Percentiles rank a stretch among this genome's conserved stretches.
Evolutionary conservation across 2,329 filamentous ascomycete genomes (phyloP).

Genomic region (Nemania bipapillata): DNA sequence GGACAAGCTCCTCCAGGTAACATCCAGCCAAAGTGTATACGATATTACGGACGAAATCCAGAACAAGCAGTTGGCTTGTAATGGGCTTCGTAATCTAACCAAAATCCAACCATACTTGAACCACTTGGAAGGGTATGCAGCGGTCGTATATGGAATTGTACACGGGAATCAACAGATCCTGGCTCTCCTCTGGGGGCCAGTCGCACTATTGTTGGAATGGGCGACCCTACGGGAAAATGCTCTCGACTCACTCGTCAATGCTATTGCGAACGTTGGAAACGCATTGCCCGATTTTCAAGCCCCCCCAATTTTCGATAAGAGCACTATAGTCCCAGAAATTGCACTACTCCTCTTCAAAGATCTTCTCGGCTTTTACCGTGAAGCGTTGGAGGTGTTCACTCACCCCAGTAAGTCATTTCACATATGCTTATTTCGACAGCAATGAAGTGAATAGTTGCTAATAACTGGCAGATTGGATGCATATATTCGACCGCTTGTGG

Average conservation of each 20-base stretch:
- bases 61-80: constrained; percentile 45
- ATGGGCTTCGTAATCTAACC: constrained; percentile 47
- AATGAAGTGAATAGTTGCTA: no score
- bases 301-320: constrained; percentile 42
- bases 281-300: constrained; percentile 46
- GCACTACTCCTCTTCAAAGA: constrained; percentile 52
- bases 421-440: background rate
- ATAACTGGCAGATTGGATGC: constrained; percentile 41
- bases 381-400: constrained; percentile 25
- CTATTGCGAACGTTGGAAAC: constrained; percentile 42
- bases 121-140: constrained; percentile 45
- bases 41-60: constrained; percentile 51
- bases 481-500: constrained; percentile 50
- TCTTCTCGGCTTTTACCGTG: constrained; percentile 54
- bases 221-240: constrained; percentile 40
- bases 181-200: constrained; percentile 54
- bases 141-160: constrained; percentile 48
- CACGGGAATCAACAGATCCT: constrained; percentile 52
- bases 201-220: constrained; percentile 46
- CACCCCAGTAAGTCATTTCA: background rate
- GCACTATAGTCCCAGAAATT: constrained; percentile 44
- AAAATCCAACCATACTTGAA: constrained; percentile 51
- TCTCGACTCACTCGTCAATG: constrained; percentile 45
- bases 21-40: constrained; percentile 50
- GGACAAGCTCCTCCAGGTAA: constrained; percentile 38